Evolutionary conservation across 345 rosid species (phyloP), one percentile per base, ranked within the genome.

Genomic region (Anacardium occidentale): DNA sequence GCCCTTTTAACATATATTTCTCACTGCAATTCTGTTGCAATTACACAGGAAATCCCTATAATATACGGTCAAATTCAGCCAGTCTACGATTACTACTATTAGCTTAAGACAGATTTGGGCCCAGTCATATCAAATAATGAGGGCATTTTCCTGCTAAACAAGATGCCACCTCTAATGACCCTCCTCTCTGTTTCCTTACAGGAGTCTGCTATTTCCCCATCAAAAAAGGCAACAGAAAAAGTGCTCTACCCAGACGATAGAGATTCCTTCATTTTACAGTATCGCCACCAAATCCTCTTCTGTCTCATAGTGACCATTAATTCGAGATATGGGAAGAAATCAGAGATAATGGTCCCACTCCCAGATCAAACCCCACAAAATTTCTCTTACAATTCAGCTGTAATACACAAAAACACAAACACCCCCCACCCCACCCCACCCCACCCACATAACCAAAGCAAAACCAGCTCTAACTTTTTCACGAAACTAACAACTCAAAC

Each of bases 291-390:
- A 74, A 66, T 29, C 71, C 42, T 42, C 66, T 51, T 70, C 61
- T 55, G 74, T 42, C 59, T 70, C 76, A 77, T 63, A 68, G 26
- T 75, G 34, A 71, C 76, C 87, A 78, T 83, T 71, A 81, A 76
- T 74, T 78, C 78, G 66, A 76, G 75, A 77, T 80, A 73, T 51
- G 78, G 81, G 85, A 81, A 64, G 80, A 72, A 85, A 80, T 82
- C 82, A 83, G 81, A 81, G 62, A 57, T 7, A 77, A 72, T 64
- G 96, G 96, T 80, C 96, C 96, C 93, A 88, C 90, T 66, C 82
- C 75, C 79, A 66, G 79, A 70, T 75, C 81, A 77, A 75, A 80
- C 84, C 75, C 79, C 76, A 75, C 78, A 81, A 74, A 53, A 74
- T 70, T 48, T 80, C 69, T 54, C 80, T 56, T 21, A 32, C 32